Evolutionary conservation across 192 early-diverging fungal genomes (phyloP).

Genomic region (Rhizophlyctis rosea): DNA sequence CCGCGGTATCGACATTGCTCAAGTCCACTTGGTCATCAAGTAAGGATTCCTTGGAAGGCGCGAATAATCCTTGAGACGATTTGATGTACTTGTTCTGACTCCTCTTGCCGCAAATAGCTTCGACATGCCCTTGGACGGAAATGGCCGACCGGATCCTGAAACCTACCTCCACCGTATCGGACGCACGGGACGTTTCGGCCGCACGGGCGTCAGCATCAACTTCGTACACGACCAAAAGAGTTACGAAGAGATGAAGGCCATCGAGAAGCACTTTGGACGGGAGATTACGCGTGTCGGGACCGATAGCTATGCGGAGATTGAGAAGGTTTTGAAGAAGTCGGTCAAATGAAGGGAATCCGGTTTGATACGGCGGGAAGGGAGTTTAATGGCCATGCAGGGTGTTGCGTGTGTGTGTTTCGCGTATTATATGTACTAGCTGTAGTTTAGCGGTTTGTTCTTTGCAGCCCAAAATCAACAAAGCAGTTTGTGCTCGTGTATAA

Average conservation of each 20-base stretch:
- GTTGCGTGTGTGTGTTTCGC: too few relatives aligned
- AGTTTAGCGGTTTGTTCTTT: too few relatives aligned
- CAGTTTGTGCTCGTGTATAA: too few relatives aligned
- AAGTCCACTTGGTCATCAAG: slow-evolving; percentile 94
- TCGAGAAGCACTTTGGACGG: slow-evolving; percentile 76
- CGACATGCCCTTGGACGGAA: slow-evolving; percentile 79
- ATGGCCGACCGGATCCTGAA: slow-evolving; percentile 74
- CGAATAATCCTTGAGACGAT: neutral
- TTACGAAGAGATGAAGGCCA: slow-evolving; percentile 75
- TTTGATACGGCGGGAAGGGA: too few relatives aligned
- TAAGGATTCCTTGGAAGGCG: neutral
- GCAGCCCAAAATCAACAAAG: too few relatives aligned
- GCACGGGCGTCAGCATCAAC: slow-evolving; percentile 91
- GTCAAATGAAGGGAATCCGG: slow-evolving; percentile 37
- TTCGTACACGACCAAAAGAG: slow-evolving; percentile 81
- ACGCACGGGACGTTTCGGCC: slow-evolving; percentile 94
- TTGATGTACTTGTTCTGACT: too few relatives aligned
- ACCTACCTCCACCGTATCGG: slow-evolving; percentile 98
- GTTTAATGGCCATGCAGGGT: too few relatives aligned
- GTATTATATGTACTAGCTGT: too few relatives aligned
- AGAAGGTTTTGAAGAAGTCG: slow-evolving; percentile 82
- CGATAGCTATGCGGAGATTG: slow-evolving; percentile 77
- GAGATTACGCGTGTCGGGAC: slow-evolving; percentile 79
- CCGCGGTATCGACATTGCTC: slow-evolving; percentile 95
- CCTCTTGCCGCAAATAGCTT: slow-evolving; percentile 55